Evolutionary conservation across 257 asterid species (phyloP).

Genomic region (Scutellaria galericulata): DNA sequence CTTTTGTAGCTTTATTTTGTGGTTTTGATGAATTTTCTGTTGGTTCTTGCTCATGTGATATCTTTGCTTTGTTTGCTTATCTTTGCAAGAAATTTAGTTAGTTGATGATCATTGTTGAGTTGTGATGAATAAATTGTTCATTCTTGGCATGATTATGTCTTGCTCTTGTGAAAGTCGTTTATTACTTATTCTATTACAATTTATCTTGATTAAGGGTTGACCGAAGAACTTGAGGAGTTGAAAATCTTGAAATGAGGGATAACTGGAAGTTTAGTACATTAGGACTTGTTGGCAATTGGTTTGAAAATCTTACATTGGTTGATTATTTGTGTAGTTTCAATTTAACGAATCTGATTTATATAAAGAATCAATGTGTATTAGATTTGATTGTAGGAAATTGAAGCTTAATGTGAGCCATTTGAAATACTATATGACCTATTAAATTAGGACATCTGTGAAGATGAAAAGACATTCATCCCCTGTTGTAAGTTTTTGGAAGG

Average conservation of each 20-base stretch:
- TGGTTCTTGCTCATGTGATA: not conserved
- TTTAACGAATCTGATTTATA: not conserved
- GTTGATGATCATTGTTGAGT: not conserved
- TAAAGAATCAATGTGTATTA: not conserved
- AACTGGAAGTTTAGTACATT: not conserved
- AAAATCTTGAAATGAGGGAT: not conserved
- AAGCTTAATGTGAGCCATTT: not conserved
- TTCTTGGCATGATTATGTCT: not conserved
- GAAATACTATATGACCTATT: not conserved
- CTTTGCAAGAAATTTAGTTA: slow-evolving; percentile 1
- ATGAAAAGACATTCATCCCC: not conserved
- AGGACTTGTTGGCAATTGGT: not conserved
- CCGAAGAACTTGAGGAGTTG: not conserved
- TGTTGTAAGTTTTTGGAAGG: not conserved
- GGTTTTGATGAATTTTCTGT: not conserved
- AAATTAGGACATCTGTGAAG: slow-evolving; percentile 1
- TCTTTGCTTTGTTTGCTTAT: slow-evolving; percentile 7
- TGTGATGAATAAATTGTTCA: not conserved
- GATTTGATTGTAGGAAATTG: too few species aligned
- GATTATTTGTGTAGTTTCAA: not conserved
- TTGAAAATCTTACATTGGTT: not conserved
- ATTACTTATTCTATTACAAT: not conserved
- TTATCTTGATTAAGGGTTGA: not conserved
- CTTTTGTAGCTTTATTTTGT: not conserved
- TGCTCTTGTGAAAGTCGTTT: not conserved